These are phyloP conservation scores for Pinus albicaulis DNA, from an alignment of 75 land plant species.

Conservation along the genomic window DNA sequence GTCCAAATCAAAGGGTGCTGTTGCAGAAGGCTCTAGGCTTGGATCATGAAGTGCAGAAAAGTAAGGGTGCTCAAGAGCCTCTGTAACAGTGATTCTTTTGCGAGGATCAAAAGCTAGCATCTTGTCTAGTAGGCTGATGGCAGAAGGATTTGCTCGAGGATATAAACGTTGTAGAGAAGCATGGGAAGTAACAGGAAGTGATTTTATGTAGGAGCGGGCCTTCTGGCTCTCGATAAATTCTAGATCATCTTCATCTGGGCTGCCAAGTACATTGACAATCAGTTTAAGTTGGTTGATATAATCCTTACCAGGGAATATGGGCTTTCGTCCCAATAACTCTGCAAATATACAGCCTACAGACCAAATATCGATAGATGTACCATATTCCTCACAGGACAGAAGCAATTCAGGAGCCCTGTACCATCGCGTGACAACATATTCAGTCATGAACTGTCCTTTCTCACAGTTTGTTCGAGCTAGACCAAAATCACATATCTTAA, in stretches of 20 bases:
- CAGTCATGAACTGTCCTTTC: slow-evolving; percentile 80
- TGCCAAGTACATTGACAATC: slow-evolving; percentile 78
- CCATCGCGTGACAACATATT: slow-evolving; percentile 98
- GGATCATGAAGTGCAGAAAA: slow-evolving; percentile 75
- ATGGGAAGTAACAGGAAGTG: slow-evolving; percentile 59
- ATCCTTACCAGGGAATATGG: slow-evolving; percentile 90
- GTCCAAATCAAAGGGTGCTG: slow-evolving; percentile 54
- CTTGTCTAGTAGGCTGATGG: slow-evolving; percentile 69
- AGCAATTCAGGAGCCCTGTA: slow-evolving; percentile 95
- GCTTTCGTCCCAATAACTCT: slow-evolving; percentile 85
- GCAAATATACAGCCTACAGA: slow-evolving; percentile 95
- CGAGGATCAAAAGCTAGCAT: slow-evolving; percentile 90
- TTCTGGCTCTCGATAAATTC: slow-evolving; percentile 69
- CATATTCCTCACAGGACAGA: slow-evolving; percentile 83
- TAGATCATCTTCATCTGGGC: slow-evolving; percentile 64
- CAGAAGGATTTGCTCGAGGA: slow-evolving; percentile 76
- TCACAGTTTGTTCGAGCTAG: slow-evolving; percentile 86
- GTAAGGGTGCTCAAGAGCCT: slow-evolving; percentile 88
- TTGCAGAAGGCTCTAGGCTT: slow-evolving; percentile 52
- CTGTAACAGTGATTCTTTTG: slow-evolving; percentile 70
- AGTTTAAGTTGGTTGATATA: slow-evolving; percentile 75
- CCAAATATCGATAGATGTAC: slow-evolving; percentile 97
- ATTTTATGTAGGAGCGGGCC: slow-evolving; percentile 68
- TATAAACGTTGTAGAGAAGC: slow-evolving; percentile 52
- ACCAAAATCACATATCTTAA: slow-evolving; percentile 97